Evolutionary conservation across 1,284 basidiomycete genomes (phyloP), one percentile per base, ranked within the genome.

Genomic region (Malassezia restricta): DNA sequence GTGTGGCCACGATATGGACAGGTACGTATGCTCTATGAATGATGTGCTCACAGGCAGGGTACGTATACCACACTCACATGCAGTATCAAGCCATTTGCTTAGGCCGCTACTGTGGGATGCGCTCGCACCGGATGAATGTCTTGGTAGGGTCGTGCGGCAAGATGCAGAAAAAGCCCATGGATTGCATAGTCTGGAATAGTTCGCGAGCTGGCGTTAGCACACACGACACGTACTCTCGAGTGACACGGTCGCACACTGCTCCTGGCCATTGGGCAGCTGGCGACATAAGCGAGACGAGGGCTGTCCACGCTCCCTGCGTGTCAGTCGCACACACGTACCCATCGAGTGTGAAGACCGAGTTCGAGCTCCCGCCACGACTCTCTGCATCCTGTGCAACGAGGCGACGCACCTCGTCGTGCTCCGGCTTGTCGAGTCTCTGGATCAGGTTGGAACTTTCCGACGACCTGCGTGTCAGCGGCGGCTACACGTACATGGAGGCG

Each of bases 1-100:
- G 70, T 29, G 59, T 73, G 17, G 70, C 70, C 14, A 68, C 59
- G 37, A 71, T 73, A 33, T 73, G 70, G 70, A 67, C 61, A 12
- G 67, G 65, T 39, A 58, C 46, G 46, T 47, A 14, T n/a, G 20
- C 20, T 43, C 40, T 42, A 42, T n/a, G 43, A 20, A 29, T 44
- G 20, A 24, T 24, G 20, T 24, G n/a, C 33, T n/a, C 11, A n/a
- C n/a, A 11, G 11, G 39, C 39, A 40, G 39, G 39, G 39, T 40
- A 40, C 39, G 39, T 40, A 17, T n/a, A 11, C n/a, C 7, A 44
- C 43, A 31, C 9, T 31, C 43, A n/a, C 40, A n/a, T 17, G n/a
- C 40, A 49, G 52, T 14, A 50, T 55, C 43, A 55, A 55, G 48
- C 53, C 53, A 14, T 55, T 55, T 47, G 53, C 53, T 11, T 55